These are phyloP conservation scores for Wickerhamomyces queroliae DNA, from an alignment of 805 yeast genomes.

Conservation along the genomic window DNA sequence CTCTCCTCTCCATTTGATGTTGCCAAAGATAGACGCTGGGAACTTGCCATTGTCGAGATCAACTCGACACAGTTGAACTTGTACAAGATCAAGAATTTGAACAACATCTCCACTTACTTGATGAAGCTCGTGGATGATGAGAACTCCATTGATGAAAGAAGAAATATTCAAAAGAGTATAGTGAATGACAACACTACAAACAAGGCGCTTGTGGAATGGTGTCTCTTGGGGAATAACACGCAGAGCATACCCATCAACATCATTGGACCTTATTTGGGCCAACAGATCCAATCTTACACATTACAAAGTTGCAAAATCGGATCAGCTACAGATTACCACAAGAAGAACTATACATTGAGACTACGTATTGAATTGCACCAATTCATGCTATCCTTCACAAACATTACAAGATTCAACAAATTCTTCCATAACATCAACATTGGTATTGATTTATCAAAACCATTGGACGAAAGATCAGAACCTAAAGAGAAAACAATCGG, in stretches of 20 bases:
- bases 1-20: constrained; percentile 7
- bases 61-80: constrained; percentile 11
- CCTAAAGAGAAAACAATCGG: constrained; percentile 1
- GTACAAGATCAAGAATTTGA: constrained; percentile 2
- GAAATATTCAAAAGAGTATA: background rate
- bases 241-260: background rate
- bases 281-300: constrained; percentile 3
- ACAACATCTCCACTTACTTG: background rate
- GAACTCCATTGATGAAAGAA: background rate
- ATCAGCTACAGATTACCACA: constrained; percentile 4
- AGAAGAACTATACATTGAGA: constrained; percentile 2
- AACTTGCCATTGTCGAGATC: constrained; percentile 5
- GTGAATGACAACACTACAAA: background rate
- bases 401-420: background rate
- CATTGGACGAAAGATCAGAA: constrained; percentile 3
- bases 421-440: constrained; percentile 5
- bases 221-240: background rate
- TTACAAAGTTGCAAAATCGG: constrained; percentile 8
- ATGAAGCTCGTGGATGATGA: background rate
- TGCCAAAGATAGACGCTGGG: constrained; percentile 9
- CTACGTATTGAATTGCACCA: constrained; percentile 10
- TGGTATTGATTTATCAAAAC: constrained; percentile 3
- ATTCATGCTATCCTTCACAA: constrained; percentile 2
- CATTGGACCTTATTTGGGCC: constrained; percentile 5
- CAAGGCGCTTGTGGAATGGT: background rate